Evolutionary conservation across 192 early-diverging fungal species (phyloP), one percentile per base, ranked within the genome.

Genomic region (Mortierella antarctica): DNA sequence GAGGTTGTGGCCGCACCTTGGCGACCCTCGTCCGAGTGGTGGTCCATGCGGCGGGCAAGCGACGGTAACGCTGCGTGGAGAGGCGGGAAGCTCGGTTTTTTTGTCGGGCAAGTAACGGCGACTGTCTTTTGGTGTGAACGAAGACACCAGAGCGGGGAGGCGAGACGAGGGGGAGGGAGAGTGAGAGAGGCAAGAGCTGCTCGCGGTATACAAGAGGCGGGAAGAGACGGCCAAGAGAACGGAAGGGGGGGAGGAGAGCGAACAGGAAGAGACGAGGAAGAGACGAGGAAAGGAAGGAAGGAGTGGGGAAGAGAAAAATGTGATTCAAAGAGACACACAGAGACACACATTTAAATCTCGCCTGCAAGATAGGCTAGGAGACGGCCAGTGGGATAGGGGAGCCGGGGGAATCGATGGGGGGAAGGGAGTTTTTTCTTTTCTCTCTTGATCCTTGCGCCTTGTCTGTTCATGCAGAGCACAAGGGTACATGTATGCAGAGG

Each of bases 361-460:
- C 31, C 31, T 31, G 31, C 31, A 31, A 31, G 1, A 31, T 3
- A 31, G 31, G 31, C 31, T 31, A 31, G 31, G 31, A 31, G 31
- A 31, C 31, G 31, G 31, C 31, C 50, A 51, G 17, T 51, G 50
- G 13, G 50, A 12, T n/a, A 51, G n/a, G n/a, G 50, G 50, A 51
- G 50, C 50, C 54, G 54, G 21, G 7, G n/a, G 54, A 56, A 56
- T 56, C 54, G 54, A 56, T 56, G 54, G 4, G 21, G 54, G 20
- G 4, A 1, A 1, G 50, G 13, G 17, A 1, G 50, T 51, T 51
- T 15, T 15, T 51, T 12, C 4, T 51, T 51, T 4, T 51, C 2
- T 51, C 17, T 51, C 11, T 51, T 15, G 13, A n/a, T 51, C 50
- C 13, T 51, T n/a, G 50, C 17, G 3, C 31, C 31, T 3, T 31